These are phyloP conservation scores for Cicer pinnatifidum DNA, from an alignment of 306 rosid genomes.

Conservation along the genomic window DNA sequence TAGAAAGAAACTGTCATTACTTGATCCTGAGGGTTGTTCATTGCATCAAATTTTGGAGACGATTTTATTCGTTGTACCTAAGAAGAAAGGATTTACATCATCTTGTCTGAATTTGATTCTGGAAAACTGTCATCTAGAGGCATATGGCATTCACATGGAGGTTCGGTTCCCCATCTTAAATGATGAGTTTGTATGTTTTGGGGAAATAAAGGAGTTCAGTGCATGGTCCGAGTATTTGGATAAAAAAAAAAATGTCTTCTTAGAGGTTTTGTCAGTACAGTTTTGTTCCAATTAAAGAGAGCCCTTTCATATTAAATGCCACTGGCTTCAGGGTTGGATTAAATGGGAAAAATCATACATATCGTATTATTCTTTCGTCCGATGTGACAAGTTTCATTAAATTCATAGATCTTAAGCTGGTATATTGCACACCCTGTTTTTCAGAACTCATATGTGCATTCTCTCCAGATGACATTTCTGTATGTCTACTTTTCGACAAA, in stretches of 20 bases:
- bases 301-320: slow-evolving; percentile 52
- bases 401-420: slow-evolving; percentile 62
- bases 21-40: slow-evolving; percentile 88
- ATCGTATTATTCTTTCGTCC: slow-evolving; percentile 51
- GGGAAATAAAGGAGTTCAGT: slow-evolving; percentile 63
- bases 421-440: slow-evolving; percentile 58
- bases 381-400: slow-evolving; percentile 53
- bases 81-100: slow-evolving; percentile 54
- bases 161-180: slow-evolving; percentile 63
- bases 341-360: slow-evolving; percentile 45
- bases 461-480: slow-evolving; percentile 65
- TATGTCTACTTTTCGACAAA: slow-evolving; percentile 54
- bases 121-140: slow-evolving; percentile 68
- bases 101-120: slow-evolving; percentile 62
- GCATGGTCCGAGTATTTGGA: slow-evolving; percentile 56
- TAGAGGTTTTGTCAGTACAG: slow-evolving; percentile 56
- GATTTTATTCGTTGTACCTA: slow-evolving; percentile 51
- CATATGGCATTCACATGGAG: slow-evolving; percentile 48
- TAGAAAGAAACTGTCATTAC: slow-evolving; percentile 64
- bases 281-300: slow-evolving; percentile 56
- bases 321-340: slow-evolving; percentile 62
- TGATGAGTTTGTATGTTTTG: slow-evolving; percentile 50
- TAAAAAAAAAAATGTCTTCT: slow-evolving; percentile 58
- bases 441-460: slow-evolving; percentile 61
- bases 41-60: slow-evolving; percentile 75